Conservation (phyloP, 805 yeast genomes). For the Yamadazyma ubonensis region DNA sequence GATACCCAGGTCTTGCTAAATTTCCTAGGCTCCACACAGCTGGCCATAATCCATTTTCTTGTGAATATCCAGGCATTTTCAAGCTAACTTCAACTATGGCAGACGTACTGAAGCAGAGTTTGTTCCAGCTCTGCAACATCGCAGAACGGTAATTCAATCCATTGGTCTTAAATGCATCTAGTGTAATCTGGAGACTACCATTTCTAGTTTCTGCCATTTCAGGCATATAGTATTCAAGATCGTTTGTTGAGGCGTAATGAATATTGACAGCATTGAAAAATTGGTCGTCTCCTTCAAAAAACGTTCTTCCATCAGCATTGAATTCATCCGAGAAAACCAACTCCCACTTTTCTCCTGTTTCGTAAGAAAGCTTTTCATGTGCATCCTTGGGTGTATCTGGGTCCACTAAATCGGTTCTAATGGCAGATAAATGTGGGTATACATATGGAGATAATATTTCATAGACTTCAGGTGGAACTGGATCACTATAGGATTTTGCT, state of each 20-base stretch:
- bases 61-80: constrained; percentile 31
- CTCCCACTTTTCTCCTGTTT: constrained; percentile 27
- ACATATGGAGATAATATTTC: constrained; percentile 51
- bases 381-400: constrained; percentile 66
- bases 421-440: constrained; percentile 57
- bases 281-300: constrained; percentile 40
- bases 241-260: constrained; percentile 37
- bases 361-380: constrained; percentile 43
- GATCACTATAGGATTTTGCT: constrained; percentile 7
- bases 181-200: constrained; percentile 29
- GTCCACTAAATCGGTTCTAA: constrained; percentile 63
- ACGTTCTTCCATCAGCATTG: constrained; percentile 38
- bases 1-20: constrained; percentile 36
- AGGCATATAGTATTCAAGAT: constrained; percentile 40
- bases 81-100: constrained; percentile 31
- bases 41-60: constrained; percentile 37
- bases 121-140: constrained; percentile 38
- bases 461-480: constrained; percentile 15
- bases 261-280: constrained; percentile 37
- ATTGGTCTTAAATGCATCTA: constrained; percentile 35
- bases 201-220: constrained; percentile 35
- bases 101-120: constrained; percentile 31
- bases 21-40: constrained; percentile 41
- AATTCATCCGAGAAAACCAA: constrained; percentile 40
- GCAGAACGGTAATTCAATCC: constrained; percentile 32